Evolutionary conservation across 306 rosid species (phyloP), one percentile per base, ranked within the genome.

Genomic region (Quercus suber): DNA sequence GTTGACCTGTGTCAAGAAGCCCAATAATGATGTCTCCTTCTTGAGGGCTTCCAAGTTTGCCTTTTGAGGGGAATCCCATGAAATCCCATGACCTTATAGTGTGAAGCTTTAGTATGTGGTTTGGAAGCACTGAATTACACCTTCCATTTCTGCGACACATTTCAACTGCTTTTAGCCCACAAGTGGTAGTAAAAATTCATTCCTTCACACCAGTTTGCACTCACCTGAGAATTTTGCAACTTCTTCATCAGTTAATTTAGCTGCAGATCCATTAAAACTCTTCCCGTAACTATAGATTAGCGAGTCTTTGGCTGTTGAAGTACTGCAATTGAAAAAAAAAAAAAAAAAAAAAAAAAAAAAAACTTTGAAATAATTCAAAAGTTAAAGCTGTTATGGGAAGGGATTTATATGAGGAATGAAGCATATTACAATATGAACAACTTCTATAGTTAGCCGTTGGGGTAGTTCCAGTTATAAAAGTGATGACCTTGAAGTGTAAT

Each of bases 211-310:
- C 25, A 13, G 17, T 60, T 72, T 60, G 45, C 13, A 1, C 25
- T 37, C 25, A 78, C 88, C 80, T 70, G 78, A 58, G 59, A 85
- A 69, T 27, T 71, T 74, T 28, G 71, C 75, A 61, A 31, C 88
- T 70, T 85, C 85, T 45, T 78, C 85, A 53, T 81, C 82, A 11
- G 83, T 71, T 64, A 85, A 64, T 52, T 71, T 85, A 0, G 88
- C 85, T 30, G 83, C 78, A 53, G 70, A 85, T 19, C 85, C 81
- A 11, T 81, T 84, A 10, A 84, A 77, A 75, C 88, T 78, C 74
- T 53, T 81, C 72, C 82, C 82, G 23, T 84, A 81, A 53, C 85
- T 84, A 61, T 84, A 74, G 25, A 84, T 59, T 25, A 77, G 69
- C 3, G 83, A 84, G 21, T 73, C 82, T 55, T 69, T 84, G 15